Conservation (phyloP, 139 green algal genomes). For the Chlorella vulgaris region DNA sequence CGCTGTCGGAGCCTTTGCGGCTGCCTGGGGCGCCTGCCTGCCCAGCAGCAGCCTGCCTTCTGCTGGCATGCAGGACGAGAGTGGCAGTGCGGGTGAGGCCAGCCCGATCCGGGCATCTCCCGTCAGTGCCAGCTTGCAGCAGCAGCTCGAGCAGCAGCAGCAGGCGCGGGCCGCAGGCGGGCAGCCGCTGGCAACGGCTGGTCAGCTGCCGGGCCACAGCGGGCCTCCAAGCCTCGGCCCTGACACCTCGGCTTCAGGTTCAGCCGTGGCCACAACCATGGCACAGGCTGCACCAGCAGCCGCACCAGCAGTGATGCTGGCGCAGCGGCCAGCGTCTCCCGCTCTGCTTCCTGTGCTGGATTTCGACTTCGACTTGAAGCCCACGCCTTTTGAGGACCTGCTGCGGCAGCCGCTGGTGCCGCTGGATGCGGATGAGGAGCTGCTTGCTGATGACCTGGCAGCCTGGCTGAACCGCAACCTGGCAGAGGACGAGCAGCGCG, state of each 20-base stretch:
- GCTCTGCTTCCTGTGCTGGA: conserved; percentile 25
- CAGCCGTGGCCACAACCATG: not conserved
- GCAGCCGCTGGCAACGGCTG: not conserved
- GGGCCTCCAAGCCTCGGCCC: not conserved
- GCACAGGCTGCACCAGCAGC: not conserved
- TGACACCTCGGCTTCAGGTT: not conserved
- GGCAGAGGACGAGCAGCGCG: not conserved
- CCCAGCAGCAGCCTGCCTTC: not conserved
- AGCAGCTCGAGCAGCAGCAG: not conserved
- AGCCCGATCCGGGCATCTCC: not conserved
- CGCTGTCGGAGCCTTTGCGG: not conserved
- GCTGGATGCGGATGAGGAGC: not conserved
- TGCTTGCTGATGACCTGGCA: conserved; percentile 19
- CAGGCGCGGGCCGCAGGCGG: not conserved
- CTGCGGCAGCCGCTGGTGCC: not conserved
- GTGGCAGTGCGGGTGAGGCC: not conserved
- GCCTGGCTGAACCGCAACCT: conserved; percentile 22
- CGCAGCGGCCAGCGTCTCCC: not conserved
- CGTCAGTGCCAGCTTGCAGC: too few relatives aligned
- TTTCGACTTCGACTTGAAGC: conserved; percentile 19
- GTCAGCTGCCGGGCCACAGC: not conserved
- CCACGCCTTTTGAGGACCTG: not conserved
- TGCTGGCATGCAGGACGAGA: not conserved
- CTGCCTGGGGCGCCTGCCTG: not conserved
- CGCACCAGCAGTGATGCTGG: not conserved